Evolutionary conservation across 2,329 filamentous ascomycete species (phyloP), one percentile per base, ranked within the genome.

Genomic region (Chaetothyriales sp.): DNA sequence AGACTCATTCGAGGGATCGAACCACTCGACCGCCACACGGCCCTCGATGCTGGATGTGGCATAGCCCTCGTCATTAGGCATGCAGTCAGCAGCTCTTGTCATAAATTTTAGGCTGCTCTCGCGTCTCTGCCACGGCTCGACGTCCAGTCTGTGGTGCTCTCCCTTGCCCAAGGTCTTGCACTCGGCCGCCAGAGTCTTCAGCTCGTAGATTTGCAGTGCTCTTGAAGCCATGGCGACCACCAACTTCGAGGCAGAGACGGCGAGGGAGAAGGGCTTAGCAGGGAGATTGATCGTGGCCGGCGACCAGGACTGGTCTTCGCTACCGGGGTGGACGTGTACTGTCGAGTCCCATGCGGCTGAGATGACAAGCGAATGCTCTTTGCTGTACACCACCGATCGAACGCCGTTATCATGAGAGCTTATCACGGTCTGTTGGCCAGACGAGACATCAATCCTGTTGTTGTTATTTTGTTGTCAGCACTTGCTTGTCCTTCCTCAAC

Each of bases 31-130:
- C 0, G 89, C 90, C 1, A 98, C 88, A 60, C 92, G 81, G 3
- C 92, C 92, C 65, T 98, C 92, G 61, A 98, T 98, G 61, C 83
- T 89, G 52, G 80, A 86, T 1, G 84, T 90, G 8, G 90, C 89
- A 65, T 96, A 98, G 4, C 92, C 92, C 9, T 84, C 85, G 59
- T 95, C 92, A 61, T 92, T 89, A 12, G 92, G 90, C 92, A 98
- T 96, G 67, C 90, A 95, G 15, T 88, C 82, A 0, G 96, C 85
- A 18, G 86, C 86, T 53, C 92, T 80, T 1, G 90, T 96, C 74
- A 95, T 87, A 70, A 95, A 98, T 66, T 95, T 94, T 63, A 98
- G 77, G 22, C 85, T 93, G 49, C 86, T 94, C 67, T 98, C 92
- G 54, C 92, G 80, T 61, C 86, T 80, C 68, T 98, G 92, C 87